A percentile compares a stretch with the other conserved stretches of the same genome.
phyloP scores from a whole-genome alignment of 345 rosid genomes.

The Theobroma cacao region DNA sequence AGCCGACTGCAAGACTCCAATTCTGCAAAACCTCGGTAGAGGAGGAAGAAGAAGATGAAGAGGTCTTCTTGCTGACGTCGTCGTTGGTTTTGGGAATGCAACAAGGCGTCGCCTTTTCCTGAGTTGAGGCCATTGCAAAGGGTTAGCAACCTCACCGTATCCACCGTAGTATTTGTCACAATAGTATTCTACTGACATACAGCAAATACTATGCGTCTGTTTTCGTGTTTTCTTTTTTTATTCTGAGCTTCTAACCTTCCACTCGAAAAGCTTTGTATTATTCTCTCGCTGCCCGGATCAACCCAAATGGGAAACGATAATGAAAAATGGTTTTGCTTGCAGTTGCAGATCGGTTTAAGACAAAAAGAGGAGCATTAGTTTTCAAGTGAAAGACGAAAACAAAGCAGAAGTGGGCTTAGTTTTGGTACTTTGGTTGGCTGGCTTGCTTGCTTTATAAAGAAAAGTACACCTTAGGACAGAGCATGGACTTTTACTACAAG shows the following conservation, averaged over 20 bases:
- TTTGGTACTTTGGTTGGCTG: background rate
- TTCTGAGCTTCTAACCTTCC: background rate
- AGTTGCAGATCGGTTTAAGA: background rate
- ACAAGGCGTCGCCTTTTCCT: constrained; percentile 62
- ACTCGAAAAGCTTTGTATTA: background rate
- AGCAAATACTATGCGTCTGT: constrained; percentile 24
- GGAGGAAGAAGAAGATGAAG: constrained; percentile 2
- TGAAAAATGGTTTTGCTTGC: background rate
- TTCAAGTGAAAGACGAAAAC: background rate
- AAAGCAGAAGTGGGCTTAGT: background rate
- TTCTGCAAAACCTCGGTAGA: constrained; percentile 24
- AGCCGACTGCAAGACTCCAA: constrained; percentile 31
- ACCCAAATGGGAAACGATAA: background rate
- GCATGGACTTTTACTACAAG: background rate
- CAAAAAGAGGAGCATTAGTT: background rate
- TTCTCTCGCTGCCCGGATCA: background rate
- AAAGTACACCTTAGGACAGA: background rate
- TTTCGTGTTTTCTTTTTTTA: background rate
- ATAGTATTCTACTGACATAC: constrained; percentile 57
- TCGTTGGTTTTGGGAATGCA: constrained; percentile 24
- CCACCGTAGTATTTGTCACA: constrained; percentile 40
- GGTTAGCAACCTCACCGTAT: constrained; percentile 57
- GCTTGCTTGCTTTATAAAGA: background rate
- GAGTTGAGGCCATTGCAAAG: constrained; percentile 71
- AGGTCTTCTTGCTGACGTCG: background rate